A percentile compares a stretch with the other conserved stretches of the same genome.
Evolutionary conservation across 2,329 filamentous ascomycete species (phyloP).

Genomic region (Xylaria sp.): DNA sequence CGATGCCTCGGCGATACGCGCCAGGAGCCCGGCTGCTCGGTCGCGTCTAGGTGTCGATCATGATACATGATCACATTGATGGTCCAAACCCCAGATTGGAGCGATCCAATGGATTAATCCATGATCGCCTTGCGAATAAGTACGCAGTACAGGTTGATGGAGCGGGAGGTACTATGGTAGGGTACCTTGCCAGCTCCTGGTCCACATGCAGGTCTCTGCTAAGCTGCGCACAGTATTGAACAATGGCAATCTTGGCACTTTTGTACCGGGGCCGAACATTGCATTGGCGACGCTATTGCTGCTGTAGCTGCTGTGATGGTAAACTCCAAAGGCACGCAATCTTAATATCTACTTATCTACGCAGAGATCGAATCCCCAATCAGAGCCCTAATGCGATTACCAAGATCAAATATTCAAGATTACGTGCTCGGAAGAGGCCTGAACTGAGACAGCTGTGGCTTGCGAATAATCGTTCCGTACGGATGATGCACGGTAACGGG

Average conservation of each 20-base stretch:
- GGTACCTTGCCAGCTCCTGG: slow-evolving; percentile 1
- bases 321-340: slow-evolving; percentile 5
- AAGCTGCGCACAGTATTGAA: slow-evolving; percentile 8
- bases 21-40: background rate
- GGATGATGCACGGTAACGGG: background rate
- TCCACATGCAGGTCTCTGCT: slow-evolving; percentile 1
- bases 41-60: background rate
- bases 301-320: slow-evolving; percentile 14
- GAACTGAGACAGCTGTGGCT: background rate
- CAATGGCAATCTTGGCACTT: slow-evolving; percentile 11
- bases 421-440: background rate
- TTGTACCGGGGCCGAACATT: slow-evolving; percentile 9
- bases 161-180: background rate
- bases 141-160: too few species aligned
- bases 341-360: slow-evolving; percentile 1
- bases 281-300: slow-evolving; percentile 7
- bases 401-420: background rate
- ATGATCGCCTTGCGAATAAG: background rate
- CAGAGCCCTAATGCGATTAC: background rate
- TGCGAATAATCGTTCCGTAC: background rate
- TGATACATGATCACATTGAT: background rate
- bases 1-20: background rate
- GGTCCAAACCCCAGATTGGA: slow-evolving; percentile 11
- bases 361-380: background rate
- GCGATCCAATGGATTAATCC: slow-evolving; percentile 6